Base-by-base conservation (phyloP, 805 yeast species). In the Saccharomycopsis schoenii region DNA sequence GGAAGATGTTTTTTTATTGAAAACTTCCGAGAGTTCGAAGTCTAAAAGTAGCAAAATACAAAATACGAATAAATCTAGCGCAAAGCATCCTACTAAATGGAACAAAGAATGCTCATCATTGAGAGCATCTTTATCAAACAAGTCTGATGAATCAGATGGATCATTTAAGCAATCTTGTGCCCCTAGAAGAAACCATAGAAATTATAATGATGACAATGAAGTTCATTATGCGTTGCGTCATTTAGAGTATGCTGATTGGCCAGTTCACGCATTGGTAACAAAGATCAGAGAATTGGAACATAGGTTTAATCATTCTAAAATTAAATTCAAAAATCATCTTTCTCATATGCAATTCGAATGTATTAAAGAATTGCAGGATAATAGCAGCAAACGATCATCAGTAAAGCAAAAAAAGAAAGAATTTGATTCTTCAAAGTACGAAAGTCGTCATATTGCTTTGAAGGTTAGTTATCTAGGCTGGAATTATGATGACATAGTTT, bases 381-480 rank as follows among this genome's bases (percentile, higher is more conserved):
- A 37, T 2, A 37, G 15, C 4, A 37, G 12, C 10, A 21, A 5
- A 4, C 52, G 21, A 47, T 12, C 19, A n/a, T 24, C 29, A 19
- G 4, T n/a, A 11, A 55, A 56, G 17, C 11, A 14, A 17, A 56
- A 56, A 25, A 11, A 36, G 21, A 56, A 56, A 41, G n/a, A 67
- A 25, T 83, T 91, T 70, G 93, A 89, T 67, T 88, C 87, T 66
- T 74, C 83, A n/a, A 84, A 82, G 63, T 82, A 81, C 67, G 65
- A 76, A 11, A 82, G 83, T 1, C 76, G 99, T 60, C 82, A 81
- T 63, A 80, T 94, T n/a, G 98, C 96, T 0, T 68, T 94, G 39
- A 76, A 82, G 64, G 93, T 94, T 73, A 87, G 97, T 0, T 94
- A 94, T 71, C 69, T 89, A 56, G 99, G 99, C 1, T 93, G 97